A percentile compares a stretch with the other conserved stretches of the same genome.
These are phyloP conservation scores for Parsonsia alboflavescens DNA, from an alignment of 257 asterid species.

Conservation along the genomic window DNA sequence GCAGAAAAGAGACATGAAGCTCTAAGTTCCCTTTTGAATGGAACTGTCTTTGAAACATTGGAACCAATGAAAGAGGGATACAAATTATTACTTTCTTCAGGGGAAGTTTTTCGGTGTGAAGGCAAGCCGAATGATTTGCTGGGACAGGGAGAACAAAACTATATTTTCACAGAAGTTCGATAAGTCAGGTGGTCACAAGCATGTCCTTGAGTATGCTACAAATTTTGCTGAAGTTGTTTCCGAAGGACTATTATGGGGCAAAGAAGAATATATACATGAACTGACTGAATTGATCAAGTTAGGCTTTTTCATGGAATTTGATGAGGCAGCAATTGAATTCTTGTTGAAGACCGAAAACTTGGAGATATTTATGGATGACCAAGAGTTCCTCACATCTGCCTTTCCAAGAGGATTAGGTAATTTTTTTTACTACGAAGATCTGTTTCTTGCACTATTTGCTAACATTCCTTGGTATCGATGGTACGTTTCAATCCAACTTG, in stretches of 20 bases:
- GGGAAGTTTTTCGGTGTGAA: conserved; percentile 15
- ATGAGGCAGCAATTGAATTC: conserved; percentile 30
- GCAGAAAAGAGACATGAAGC: conserved; percentile 18
- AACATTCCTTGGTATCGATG: no score
- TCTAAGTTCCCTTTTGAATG: conserved; percentile 18
- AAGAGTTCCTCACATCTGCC: conserved; percentile 26
- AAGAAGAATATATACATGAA: conserved; percentile 18
- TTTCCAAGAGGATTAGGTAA: conserved; percentile 22
- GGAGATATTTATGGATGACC: conserved; percentile 32
- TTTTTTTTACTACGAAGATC: not conserved
- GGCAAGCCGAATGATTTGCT: conserved; percentile 23
- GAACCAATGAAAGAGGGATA: conserved; percentile 20
- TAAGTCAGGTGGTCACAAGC: conserved; percentile 18
- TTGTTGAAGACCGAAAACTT: conserved; percentile 31
- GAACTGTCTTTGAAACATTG: conserved; percentile 10
- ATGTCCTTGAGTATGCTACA: conserved; percentile 25
- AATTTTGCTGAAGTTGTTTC: conserved; percentile 25
- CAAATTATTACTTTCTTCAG: conserved; percentile 27
- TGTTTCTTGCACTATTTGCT: not conserved
- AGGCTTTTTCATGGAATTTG: conserved; percentile 31
- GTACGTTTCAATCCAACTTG: no score
- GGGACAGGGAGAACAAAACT: conserved; percentile 26
- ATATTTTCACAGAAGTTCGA: conserved; percentile 19
- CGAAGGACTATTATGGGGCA: conserved; percentile 29
- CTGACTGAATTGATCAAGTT: conserved; percentile 32